Conservation (phyloP, 352 stramenopile species). For the Pythium phragmitis region DNA sequence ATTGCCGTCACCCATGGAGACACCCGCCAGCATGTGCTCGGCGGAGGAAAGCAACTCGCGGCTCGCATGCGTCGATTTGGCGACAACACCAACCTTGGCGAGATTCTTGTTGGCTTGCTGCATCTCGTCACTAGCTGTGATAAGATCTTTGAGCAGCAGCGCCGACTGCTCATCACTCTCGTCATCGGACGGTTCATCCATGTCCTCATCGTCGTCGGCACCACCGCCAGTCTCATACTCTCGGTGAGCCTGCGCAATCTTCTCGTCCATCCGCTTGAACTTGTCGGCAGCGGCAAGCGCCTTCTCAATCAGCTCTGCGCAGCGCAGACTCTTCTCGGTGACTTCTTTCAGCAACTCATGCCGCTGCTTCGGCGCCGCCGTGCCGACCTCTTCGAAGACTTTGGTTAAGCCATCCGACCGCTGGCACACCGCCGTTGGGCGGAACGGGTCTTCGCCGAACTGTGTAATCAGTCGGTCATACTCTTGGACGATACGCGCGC, state of each 20-base stretch:
- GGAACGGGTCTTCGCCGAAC: constrained; percentile 62
- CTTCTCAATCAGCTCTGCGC: constrained; percentile 76
- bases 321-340: constrained; percentile 61
- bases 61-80: constrained; percentile 55
- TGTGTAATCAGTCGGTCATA: constrained; percentile 65
- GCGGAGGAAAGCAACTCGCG: constrained; percentile 47
- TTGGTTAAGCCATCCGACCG: constrained; percentile 39
- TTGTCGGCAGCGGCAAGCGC: constrained; percentile 47
- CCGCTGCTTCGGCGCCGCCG: constrained; percentile 30
- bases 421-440: constrained; percentile 28
- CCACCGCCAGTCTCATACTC: constrained; percentile 23
- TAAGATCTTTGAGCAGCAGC: constrained; percentile 59
- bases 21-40: constrained; percentile 42
- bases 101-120: constrained; percentile 49
- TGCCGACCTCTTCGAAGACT: constrained; percentile 28
- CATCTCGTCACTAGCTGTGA: constrained; percentile 48
- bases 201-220: constrained; percentile 40
- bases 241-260: constrained; percentile 33
- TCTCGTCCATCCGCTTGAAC: constrained; percentile 50
- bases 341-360: constrained; percentile 40
- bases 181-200: constrained; percentile 31
- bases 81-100: constrained; percentile 44
- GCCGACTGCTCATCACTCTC: constrained; percentile 38
- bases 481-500: constrained; percentile 19
- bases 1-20: constrained; percentile 16